Evolutionary conservation across 2,329 filamentous ascomycete genomes (phyloP).

Genomic region (Ophiosphaerella herpotricha): DNA sequence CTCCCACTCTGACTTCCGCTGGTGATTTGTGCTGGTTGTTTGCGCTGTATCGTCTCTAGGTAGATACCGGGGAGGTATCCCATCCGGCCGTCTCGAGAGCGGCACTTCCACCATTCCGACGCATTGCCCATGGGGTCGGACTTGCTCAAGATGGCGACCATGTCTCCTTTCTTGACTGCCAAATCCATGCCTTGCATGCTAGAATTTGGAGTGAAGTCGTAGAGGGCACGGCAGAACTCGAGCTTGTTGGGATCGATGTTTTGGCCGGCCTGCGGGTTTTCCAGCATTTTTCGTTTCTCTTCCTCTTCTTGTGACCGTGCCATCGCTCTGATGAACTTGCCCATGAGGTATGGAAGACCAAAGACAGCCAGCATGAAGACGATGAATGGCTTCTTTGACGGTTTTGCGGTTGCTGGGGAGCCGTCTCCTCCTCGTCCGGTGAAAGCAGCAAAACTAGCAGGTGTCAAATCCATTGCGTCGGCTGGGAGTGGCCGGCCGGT

Average conservation of each 20-base stretch:
- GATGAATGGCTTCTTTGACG: conserved; percentile 92
- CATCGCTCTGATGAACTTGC: conserved; percentile 87
- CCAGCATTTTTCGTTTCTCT: conserved; percentile 64
- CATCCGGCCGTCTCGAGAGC: conserved; percentile 84
- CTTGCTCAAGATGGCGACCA: conserved; percentile 92
- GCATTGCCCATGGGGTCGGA: conserved; percentile 88
- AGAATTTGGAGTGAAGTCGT: conserved; percentile 86
- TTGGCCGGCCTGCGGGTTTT: conserved; percentile 52
- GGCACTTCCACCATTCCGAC: conserved; percentile 96
- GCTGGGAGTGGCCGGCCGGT: conserved; percentile 90
- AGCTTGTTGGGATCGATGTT: conserved; percentile 85
- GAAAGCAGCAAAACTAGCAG: conserved; percentile 88
- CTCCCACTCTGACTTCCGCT: conserved; percentile 48
- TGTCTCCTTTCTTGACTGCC: conserved; percentile 89
- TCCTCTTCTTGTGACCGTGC: conserved; percentile 86
- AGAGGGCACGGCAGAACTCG: conserved; percentile 93
- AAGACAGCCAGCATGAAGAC: conserved; percentile 96
- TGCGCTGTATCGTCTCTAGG: conserved; percentile 73
- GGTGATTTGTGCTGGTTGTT: conserved; percentile 54
- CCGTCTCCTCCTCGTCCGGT: conserved; percentile 74
- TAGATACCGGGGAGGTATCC: conserved; percentile 93
- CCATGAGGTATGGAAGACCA: conserved; percentile 94
- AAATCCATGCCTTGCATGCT: conserved; percentile 78
- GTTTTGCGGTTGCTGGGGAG: conserved; percentile 66
- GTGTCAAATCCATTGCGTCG: conserved; percentile 83